phyloP scores from a whole-genome alignment of 495 filamentous ascomycete species.

The Penicillium argentinense region DNA sequence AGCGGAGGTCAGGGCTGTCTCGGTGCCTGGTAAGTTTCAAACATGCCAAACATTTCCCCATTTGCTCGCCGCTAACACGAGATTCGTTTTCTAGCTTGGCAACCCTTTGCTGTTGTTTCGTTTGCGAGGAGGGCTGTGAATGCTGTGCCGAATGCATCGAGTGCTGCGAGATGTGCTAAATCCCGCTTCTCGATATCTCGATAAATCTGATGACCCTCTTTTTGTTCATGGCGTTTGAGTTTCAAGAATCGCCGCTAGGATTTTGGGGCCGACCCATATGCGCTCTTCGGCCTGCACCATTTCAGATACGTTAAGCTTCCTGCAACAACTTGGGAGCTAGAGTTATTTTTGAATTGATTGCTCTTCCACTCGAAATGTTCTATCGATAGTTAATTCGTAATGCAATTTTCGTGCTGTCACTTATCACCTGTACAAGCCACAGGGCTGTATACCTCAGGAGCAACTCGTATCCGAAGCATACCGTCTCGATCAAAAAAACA shows the following conservation, averaged over 20 bases:
- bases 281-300: conserved; percentile 2
- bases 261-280: conserved; percentile 6
- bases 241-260: conserved; percentile 4
- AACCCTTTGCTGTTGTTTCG: conserved; percentile 73
- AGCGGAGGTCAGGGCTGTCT: conserved; percentile 58
- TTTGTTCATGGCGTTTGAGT: conserved; percentile 26
- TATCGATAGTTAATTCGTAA: too few species aligned
- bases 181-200: neutral
- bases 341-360: too few species aligned
- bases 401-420: too few species aligned
- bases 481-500: too few species aligned
- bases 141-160: conserved; percentile 73
- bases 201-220: conserved; percentile 20
- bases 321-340: too few species aligned
- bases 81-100: conserved; percentile 50
- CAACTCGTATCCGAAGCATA: too few species aligned
- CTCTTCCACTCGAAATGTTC: too few species aligned
- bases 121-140: conserved; percentile 76
- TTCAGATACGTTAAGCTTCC: neutral
- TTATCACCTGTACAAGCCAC: too few species aligned
- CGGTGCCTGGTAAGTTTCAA: conserved; percentile 51
- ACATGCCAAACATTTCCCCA: neutral
- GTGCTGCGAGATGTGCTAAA: conserved; percentile 58
- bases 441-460: too few species aligned
- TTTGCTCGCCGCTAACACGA: conserved; percentile 10